Evolutionary conservation across 495 filamentous ascomycete genomes (phyloP), one percentile per base, ranked within the genome.

Genomic region (Saxispiralis lemnorum): DNA sequence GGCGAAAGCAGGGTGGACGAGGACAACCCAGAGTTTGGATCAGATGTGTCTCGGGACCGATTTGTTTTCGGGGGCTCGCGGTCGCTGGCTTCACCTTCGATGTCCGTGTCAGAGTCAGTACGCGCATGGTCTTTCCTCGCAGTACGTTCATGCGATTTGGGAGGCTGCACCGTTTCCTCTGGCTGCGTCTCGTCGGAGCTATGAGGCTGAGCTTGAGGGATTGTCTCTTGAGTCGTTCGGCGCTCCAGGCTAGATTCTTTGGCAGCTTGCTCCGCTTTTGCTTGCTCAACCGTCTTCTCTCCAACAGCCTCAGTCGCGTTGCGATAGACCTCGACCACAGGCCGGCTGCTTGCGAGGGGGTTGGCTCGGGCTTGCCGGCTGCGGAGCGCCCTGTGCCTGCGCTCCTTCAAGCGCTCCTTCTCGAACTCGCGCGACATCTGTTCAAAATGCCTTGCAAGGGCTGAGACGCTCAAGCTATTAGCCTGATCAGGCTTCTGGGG

Each of bases 361-460:
- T 85, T 86, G 15, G 83, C 85, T 43, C 87, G 74, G 0, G 81
- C 76, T 54, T 83, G 78, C 13, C 76, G 75, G 54, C 76, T 79
- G 51, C 77, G 83, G n/a, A 82, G 80, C 35, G 81, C 81, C 45
- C 83, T 70, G 53, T 86, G 79, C 38, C 76, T 76, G 55, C 79
- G 73, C 54, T 99, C 87, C 44, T 79, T 80, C 38, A 87, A 71
- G 31, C 92, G 70, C 64, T 96, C 88, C 56, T 86, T 92, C 54
- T 99, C 87, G 51, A 97, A 96, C 51, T 99, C 92, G 6, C 87
- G 79, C 45, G 84, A 93, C 30, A 99, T 61, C 55, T 95, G 86
- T 58, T 99, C 92, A 54, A 96, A 95, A 59, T 96, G 92, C 54
- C 83, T 85, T 12, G 92, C 85, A 24, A 96, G 70, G 5, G 73